Base-by-base conservation (phyloP, 805 yeast genomes). In the Kodamaea jinghongensis region DNA sequence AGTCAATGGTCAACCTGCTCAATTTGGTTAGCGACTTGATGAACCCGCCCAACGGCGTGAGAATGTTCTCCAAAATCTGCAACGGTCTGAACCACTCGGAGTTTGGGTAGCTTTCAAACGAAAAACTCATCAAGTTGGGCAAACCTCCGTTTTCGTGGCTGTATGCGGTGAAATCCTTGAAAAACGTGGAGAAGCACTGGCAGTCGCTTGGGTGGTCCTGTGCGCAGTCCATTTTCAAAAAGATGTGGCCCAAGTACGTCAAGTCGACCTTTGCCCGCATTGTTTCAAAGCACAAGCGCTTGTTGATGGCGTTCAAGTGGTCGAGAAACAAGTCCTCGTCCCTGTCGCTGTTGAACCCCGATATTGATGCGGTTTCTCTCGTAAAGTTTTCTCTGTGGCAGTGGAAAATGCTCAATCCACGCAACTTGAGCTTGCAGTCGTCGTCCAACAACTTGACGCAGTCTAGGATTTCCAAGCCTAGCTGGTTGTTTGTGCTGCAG, bases 11-110 rank as follows among this genome's bases (percentile, higher is more conserved):
- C 14, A 65, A 41, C 23, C 60, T 38, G 6, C 52, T 27, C 22
- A 65, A 41, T n/a, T 43, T 50, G 7, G 34, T 27, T 39, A 63
- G 50, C 4, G 61, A 48, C 28, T 52, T 52, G 13, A 63, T 41
- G 36, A 62, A 60, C 6, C 45, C 46, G 0, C 69, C 67, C 28
- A 65, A 47, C 2, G 70, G 70, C 1, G 56, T 50, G 11, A 65
- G 38, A 7, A 57, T 52, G 29, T 49, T 52, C 36, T 60, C 61
- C 25, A 65, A 45, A 9, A 60, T 47, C 46, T 61, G 64, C 37
- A 57, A 61, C 4, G 70, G 67, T 16, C 66, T 44, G 30, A 60
- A 42, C 70, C 70, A 64, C 35, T 62, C 68, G 17, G 51, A 36
- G 36, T 56, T 59, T 12, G 66, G 68, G 40, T 51, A 58, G 23